Base-by-base conservation (phyloP, 163 green algal species). In the Volvox carteri region DNA sequence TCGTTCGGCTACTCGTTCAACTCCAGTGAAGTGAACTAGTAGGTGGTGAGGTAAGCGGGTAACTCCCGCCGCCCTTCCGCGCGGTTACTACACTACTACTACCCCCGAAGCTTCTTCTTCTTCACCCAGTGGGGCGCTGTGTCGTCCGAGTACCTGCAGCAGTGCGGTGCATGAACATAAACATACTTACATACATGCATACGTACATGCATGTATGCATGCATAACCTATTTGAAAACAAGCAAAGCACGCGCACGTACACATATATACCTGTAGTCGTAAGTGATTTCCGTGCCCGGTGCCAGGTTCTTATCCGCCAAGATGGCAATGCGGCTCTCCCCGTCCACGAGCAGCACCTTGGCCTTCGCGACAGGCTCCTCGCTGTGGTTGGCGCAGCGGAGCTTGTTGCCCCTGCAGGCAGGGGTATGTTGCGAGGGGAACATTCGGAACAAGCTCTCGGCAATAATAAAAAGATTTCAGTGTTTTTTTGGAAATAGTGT, bases 311-410 rank as follows among this genome's bases (percentile, higher is more conserved):
- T 84, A 35, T 90, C 91, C 2, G 96, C 94, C 85, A 95, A 95
- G 60, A 98, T 97, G 83, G 90, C 96, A n/a, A 98, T 92, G 1
- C 96, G 93, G 85, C 97, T 93, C 60, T 98, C 95, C 3, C 96
- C 96, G 60, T 95, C 92, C 48, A 98, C 95, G 77, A 96, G 72
- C 35, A 72, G 67, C 19, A 84, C 86, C 87, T 87, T 87, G 39
- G 84, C 84, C 19, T 76, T 78, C n/a, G 84, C 84, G 28, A 84
- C 72, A 0, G 84, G 84, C 54, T 89, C 84, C n/a, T 77, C 39
- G 86, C 86, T 94, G 92, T 99, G 97, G 92, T 99, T 99, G 77
- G 96, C 96, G 90, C 98, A 99, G 67, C 97, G 96, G 67, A 99
- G 93, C 91, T 98, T 98, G 95, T 98, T 98, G 81, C 97, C 97